Conservation (phyloP, 2,329 filamentous ascomycete species). For the Diplodia scrobiculata region DNA sequence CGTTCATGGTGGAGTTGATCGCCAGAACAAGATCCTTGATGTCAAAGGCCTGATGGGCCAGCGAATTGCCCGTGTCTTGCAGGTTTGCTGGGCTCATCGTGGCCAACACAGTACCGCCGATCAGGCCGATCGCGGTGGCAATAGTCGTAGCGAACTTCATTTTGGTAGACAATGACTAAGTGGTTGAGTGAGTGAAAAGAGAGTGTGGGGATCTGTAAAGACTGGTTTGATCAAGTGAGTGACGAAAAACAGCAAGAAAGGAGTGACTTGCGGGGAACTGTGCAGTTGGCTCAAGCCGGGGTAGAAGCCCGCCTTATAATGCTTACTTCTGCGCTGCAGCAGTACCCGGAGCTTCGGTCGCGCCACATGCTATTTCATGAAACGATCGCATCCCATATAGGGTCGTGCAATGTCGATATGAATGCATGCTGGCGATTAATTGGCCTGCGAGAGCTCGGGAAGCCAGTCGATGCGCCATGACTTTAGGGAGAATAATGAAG, state of each 20-base stretch:
- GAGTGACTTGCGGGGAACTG: neutral
- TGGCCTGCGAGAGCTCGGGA: neutral
- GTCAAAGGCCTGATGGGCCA: conserved; percentile 19
- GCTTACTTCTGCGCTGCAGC: neutral
- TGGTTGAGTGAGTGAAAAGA: neutral
- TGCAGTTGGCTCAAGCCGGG: neutral
- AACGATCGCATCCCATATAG: neutral
- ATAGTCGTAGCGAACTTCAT: neutral
- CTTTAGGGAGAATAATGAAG: neutral
- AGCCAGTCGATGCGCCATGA: neutral
- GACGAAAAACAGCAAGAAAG: neutral
- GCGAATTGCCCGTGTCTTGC: conserved; percentile 8
- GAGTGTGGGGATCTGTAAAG: neutral
- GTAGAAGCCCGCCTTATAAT: neutral
- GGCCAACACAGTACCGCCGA: neutral
- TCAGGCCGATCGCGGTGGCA: neutral
- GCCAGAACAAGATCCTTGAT: conserved; percentile 22
- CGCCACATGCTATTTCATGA: neutral
- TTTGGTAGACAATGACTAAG: neutral
- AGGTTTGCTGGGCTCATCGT: conserved; percentile 15
- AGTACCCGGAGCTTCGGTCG: neutral
- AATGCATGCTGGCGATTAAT: neutral
- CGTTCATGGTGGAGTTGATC: conserved; percentile 8
- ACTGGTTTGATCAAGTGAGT: neutral
- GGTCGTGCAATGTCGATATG: neutral